A percentile compares a stretch with the other conserved stretches of the same genome.
phyloP scores from a whole-genome alignment of 352 stramenopile species.

The Salisapilia sapeloensis region DNA sequence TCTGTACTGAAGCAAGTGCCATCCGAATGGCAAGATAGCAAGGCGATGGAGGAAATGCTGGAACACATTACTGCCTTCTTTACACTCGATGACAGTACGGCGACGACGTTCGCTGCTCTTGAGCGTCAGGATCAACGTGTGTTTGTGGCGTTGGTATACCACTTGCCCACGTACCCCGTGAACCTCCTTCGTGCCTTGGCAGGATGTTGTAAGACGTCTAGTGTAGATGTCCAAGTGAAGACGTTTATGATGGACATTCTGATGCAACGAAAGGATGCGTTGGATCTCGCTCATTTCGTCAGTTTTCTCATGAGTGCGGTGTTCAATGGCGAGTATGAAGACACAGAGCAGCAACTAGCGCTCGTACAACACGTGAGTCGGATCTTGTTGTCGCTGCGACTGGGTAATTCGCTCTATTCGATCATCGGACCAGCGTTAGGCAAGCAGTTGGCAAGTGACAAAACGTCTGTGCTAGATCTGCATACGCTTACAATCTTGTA shows the following conservation, averaged over 20 bases:
- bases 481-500: constrained; percentile 52
- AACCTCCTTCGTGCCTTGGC: constrained; percentile 43
- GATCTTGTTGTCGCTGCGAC: constrained; percentile 41
- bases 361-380: constrained; percentile 48
- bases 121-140: constrained; percentile 30
- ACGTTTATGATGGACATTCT: constrained; percentile 73
- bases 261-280: constrained; percentile 28
- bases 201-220: constrained; percentile 52
- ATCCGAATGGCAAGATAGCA: constrained; percentile 16
- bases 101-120: constrained; percentile 33
- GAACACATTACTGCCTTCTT: constrained; percentile 48
- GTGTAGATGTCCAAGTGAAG: constrained; percentile 49
- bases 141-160: constrained; percentile 58
- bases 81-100: constrained; percentile 15
- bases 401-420: constrained; percentile 43
- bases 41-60: constrained; percentile 33
- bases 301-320: constrained; percentile 69
- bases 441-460: constrained; percentile 16
- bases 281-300: constrained; percentile 59
- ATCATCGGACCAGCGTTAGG: constrained; percentile 49
- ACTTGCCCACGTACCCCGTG: constrained; percentile 52
- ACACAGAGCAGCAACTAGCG: constrained; percentile 18
- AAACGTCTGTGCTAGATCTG: constrained; percentile 20
- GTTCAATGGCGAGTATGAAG: constrained; percentile 7
- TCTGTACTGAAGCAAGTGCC: constrained; percentile 66